Base-by-base conservation (phyloP, 2,329 filamentous ascomycete genomes). In the Fusarium sp. region DNA sequence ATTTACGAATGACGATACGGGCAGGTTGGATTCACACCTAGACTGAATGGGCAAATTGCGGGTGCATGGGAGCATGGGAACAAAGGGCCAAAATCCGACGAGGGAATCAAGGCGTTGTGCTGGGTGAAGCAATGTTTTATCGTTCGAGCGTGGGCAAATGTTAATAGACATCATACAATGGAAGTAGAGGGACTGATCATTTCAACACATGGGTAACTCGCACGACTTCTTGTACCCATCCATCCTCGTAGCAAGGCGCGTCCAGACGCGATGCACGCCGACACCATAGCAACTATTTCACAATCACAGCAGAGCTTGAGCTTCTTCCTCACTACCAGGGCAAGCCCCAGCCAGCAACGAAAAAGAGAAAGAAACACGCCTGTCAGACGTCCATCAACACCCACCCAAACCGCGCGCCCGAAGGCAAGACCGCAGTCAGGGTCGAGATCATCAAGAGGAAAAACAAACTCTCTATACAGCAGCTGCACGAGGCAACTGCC, bases 321-420 rank as follows among this genome's bases (percentile, higher is more conserved):
- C 49, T 70, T 85, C 86, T 88, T 88, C 88, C 76, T 88, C 83
- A 76, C 82, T 66, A 59, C 83, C 78, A 74, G 75, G 79, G 82
- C 72, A 78, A 81, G 82, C 84, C 79, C 81, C 72, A 75, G 78
- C 74, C n/a, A 78, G 80, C 77, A 88, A 86, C 81, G 84, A 88
- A 88, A 88, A 88, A 83, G 83, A 71, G 76, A 67, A 76, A 77
- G 81, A 85, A 86, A 78, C 73, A 79, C 72, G 80, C 86, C 92
- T 93, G 93, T 95, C 93, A 96, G 93, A 95, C 92, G 88, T 92
- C 91, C 91, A 86, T 92, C 92, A 86, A 88, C 87, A 89, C 92
- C 92, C 92, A 92, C 92, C 92, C 91, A 84, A 84, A 83, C 83
- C 85, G 82, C 85, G 88, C 87, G 92, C 90, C 92, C 92, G 85